These are phyloP conservation scores for Plasmodium billcollinsi DNA, from an alignment of 169 alveolate species.

Conservation along the genomic window DNA sequence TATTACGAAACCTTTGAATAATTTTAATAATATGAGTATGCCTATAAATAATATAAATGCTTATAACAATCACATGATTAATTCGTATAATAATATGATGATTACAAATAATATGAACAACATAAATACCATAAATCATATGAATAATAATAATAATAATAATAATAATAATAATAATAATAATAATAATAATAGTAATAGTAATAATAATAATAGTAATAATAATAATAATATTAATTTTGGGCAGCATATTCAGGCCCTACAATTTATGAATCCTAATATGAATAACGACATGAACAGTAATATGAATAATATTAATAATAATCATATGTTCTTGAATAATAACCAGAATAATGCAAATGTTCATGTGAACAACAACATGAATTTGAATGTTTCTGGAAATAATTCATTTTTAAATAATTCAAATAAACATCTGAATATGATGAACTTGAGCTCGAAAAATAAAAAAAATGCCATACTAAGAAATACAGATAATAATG, in stretches of 20 bases:
- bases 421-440: background rate
- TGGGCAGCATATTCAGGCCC: background rate
- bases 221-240: background rate
- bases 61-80: slow-evolving; percentile 26
- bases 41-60: slow-evolving; percentile 23
- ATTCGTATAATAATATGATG: slow-evolving; percentile 7
- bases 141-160: background rate
- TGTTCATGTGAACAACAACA: background rate
- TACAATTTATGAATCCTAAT: background rate
- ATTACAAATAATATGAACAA: background rate
- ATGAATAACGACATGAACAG: background rate
- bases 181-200: background rate
- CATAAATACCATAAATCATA: background rate
- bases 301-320: background rate
- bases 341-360: background rate
- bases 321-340: background rate
- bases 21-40: slow-evolving; percentile 25
- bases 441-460: background rate
- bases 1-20: slow-evolving; percentile 15
- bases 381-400: background rate
- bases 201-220: background rate
- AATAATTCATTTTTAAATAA: background rate
- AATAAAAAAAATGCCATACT: background rate
- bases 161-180: background rate
- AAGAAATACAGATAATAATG: background rate